These are phyloP conservation scores for Phytophthora crassamura DNA, from an alignment of 352 stramenopile species.

Conservation along the genomic window DNA sequence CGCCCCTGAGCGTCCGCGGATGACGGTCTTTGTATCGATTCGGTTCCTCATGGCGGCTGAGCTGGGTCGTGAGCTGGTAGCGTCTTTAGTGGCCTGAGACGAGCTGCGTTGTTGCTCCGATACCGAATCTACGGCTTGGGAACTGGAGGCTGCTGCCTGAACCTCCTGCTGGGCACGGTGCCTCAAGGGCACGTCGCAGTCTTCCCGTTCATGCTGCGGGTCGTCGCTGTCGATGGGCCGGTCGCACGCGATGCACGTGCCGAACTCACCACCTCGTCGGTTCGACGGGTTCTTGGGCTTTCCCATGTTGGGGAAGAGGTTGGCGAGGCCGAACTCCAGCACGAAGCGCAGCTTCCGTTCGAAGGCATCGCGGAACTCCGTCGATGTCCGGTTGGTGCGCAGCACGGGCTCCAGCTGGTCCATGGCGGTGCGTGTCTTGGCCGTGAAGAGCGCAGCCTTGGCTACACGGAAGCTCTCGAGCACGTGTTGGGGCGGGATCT, in stretches of 20 bases:
- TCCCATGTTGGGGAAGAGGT: constrained; percentile 63
- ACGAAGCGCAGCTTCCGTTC: constrained; percentile 57
- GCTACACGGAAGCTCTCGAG: constrained; percentile 56
- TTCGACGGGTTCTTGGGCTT: constrained; percentile 39
- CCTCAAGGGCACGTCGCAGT: constrained; percentile 10
- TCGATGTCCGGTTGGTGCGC: constrained; percentile 40
- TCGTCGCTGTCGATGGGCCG: constrained; percentile 55
- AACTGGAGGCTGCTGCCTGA: not conserved
- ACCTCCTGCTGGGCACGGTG: constrained; percentile 23
- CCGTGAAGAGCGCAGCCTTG: constrained; percentile 52
- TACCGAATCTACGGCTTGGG: constrained; percentile 16
- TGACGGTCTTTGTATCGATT: constrained; percentile 58
- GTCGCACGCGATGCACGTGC: constrained; percentile 72
- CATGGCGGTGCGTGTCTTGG: constrained; percentile 49
- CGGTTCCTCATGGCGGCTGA: constrained; percentile 35
- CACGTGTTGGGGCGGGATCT: constrained; percentile 49
- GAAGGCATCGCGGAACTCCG: constrained; percentile 58
- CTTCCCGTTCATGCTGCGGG: constrained; percentile 9
- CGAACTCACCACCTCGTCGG: constrained; percentile 37
- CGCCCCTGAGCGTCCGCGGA: constrained; percentile 53
- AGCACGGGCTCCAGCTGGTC: constrained; percentile 60
- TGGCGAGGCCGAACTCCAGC: constrained; percentile 63
- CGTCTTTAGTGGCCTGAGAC: constrained; percentile 8
- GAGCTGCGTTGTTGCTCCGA: constrained; percentile 49
- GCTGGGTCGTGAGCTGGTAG: constrained; percentile 6